Evolutionary conservation across 2,329 filamentous ascomycete genomes (phyloP), one percentile per base, ranked within the genome.

Genomic region (Hypoxylon sp.): DNA sequence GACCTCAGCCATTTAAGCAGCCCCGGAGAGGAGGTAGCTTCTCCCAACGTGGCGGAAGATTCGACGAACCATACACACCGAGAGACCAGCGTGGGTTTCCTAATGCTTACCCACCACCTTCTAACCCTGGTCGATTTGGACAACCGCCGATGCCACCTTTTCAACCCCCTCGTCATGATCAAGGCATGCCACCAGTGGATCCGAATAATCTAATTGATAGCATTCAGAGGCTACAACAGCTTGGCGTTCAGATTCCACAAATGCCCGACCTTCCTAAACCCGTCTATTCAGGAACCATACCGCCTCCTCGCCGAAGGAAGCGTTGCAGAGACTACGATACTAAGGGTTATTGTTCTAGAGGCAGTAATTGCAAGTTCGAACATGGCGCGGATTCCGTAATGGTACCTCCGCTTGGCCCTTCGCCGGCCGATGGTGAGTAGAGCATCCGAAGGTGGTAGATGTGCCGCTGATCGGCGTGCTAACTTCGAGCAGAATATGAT

Each of bases 271-370:
- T 77, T 75, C 75, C 77, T 74, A 66, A 73, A 71, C 51, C 78
- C 69, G 73, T 77, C 73, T 76, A 76, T 56, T 76, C 73, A 14
- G 73, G 65, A 50, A 63, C 61, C 53, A 59, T 63, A 49, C 61
- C 64, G 36, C 56, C 70, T 34, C 63, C 76, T 43, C 75, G 75
- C 41, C 80, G 80, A 62, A 81, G 78, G 52, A 82, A 83, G 62
- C 83, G 87, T 63, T 94, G 92, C 75, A 84, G 86, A 63, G 90
- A 93, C 76, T 93, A 91, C 73, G 90, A 93, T 63, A 87, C 81
- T 1, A 92, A 92, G 72, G 92, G 92, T 0, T 93, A 87, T 73
- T 94, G 92, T 75, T 85, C 88, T 5, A 82, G 89, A 41, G 91
- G 91, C 2, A 87, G 83, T 72, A 86, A 84, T 21, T 94, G 92